Conservation (phyloP, 768 basidiomycete genomes). For the Gloeophyllum trabeum region DNA sequence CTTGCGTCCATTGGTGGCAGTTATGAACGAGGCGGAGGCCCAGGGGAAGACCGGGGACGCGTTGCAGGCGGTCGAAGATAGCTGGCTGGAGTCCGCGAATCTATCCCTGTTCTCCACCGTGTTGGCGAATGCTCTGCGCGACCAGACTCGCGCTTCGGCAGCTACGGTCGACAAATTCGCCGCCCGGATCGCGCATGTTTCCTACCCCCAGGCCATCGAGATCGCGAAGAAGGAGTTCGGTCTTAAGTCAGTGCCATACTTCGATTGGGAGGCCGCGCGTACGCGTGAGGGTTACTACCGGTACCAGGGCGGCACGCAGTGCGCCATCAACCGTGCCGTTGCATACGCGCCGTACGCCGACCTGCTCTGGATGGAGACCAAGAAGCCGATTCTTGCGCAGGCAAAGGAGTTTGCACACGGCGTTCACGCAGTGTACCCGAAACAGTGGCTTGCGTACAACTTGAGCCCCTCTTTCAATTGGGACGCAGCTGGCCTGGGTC, state of each 20-base stretch:
- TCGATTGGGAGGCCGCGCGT: constrained; percentile 91
- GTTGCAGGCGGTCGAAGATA: constrained; percentile 81
- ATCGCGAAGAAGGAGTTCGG: constrained; percentile 79
- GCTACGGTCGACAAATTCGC: constrained; percentile 49
- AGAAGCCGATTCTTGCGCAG: constrained; percentile 85
- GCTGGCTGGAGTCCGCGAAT: constrained; percentile 72
- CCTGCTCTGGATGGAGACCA: constrained; percentile 94
- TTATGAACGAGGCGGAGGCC: constrained; percentile 81
- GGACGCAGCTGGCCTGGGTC: constrained; percentile 85
- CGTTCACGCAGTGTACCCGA: constrained; percentile 71
- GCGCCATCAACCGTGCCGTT: constrained; percentile 83
- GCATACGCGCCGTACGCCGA: constrained; percentile 94
- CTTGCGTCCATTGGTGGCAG: constrained; percentile 56
- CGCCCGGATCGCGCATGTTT: constrained; percentile 49
- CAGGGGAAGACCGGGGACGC: constrained; percentile 69
- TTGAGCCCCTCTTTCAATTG: constrained; percentile 90
- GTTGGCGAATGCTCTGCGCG: constrained; percentile 55
- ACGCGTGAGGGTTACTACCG: constrained; percentile 96
- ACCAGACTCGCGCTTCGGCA: constrained; percentile 37
- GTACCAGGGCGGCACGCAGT: constrained; percentile 94
- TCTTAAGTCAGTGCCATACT: constrained; percentile 65
- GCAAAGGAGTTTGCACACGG: constrained; percentile 88
- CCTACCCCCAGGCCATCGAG: constrained; percentile 55
- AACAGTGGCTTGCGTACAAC: constrained; percentile 96
- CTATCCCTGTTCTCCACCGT: constrained; percentile 69